Conservation (phyloP, 2,329 filamentous ascomycete species). For the Ascochyta koolunga region DNA sequence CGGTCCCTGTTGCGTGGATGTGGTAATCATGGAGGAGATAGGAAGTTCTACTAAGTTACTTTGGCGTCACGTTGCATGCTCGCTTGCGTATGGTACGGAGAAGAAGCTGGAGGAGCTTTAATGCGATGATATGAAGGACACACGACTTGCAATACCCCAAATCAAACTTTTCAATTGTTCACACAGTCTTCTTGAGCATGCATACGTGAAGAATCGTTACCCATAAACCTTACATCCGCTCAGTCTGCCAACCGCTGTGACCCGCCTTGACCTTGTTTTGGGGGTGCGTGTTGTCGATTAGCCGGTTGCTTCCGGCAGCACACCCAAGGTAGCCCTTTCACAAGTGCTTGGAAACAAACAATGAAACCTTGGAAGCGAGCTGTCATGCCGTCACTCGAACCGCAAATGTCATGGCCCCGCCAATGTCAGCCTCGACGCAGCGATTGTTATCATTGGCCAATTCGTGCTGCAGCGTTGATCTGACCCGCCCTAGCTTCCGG, state of each 20-base stretch:
- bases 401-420: slow-evolving; percentile 4
- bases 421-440: slow-evolving; percentile 8
- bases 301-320: not conserved
- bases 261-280: not conserved
- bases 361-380: slow-evolving; percentile 7
- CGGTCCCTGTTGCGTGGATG: slow-evolving; percentile 29
- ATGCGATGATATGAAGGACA: slow-evolving; percentile 45
- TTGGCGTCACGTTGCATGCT: slow-evolving; percentile 32
- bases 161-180: slow-evolving; percentile 29
- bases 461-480: slow-evolving; percentile 32
- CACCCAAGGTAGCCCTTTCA: not conserved
- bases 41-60: slow-evolving; percentile 17
- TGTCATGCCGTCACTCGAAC: slow-evolving; percentile 2
- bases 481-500: slow-evolving; percentile 15
- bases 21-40: slow-evolving; percentile 32
- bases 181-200: not conserved
- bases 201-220: not conserved
- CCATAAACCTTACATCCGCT: not conserved
- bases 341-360: not conserved
- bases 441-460: slow-evolving; percentile 28
- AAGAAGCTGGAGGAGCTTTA: slow-evolving; percentile 34
- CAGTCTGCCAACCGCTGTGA: not conserved
- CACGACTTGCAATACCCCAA: slow-evolving; percentile 44
- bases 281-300: not conserved
- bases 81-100: slow-evolving; percentile 25